Evolutionary conservation across 176 grass and related monocot species (phyloP), one percentile per base, ranked within the genome.

Genomic region (Triticum urartu): DNA sequence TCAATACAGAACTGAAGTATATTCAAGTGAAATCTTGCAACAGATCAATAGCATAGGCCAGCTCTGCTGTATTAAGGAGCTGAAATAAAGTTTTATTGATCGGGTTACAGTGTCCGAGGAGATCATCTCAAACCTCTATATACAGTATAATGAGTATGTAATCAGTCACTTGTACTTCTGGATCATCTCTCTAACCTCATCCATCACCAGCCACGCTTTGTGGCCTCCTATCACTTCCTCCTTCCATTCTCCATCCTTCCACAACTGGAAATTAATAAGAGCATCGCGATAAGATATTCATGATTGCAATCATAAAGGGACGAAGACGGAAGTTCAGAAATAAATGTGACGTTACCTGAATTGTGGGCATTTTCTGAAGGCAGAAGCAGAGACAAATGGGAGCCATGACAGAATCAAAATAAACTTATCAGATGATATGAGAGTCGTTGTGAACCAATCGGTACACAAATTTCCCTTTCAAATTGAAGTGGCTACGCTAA

Each of bases 161-260:
- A 59, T 58, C 42, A 21, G 24, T 98, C 72, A 98, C 54, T 92
- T 84, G 79, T 94, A 66, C 67, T 94, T 91, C 58, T 92, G 84
- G 71, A 98, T 91, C 97, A 98, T 98, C n/a, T 98, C 97, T 63
- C 97, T 91, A 64, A 96, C 94, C 84, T 98, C 92, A 59, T 98
- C 97, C 94, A 98, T 82, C 67, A 98, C 97, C 45, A 98, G 94
- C 92, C 97, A 98, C 68, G 92, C 94, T 87, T 98, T 96, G 7
- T 98, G 94, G 7, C 97, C 97, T 26, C 97, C 97, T 32, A 98
- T 95, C 48, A 98, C 92, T 59, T 98, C 94, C 39, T 52, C 97
- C 81, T 81, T 91, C 79, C 88, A 94, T 83, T 98, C 92, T 60
- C 94, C 94, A 86, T 98, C 97, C 91, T 98, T 98, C 97, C 97